Conservation (phyloP, 805 yeast species). For the Candida montana region DNA sequence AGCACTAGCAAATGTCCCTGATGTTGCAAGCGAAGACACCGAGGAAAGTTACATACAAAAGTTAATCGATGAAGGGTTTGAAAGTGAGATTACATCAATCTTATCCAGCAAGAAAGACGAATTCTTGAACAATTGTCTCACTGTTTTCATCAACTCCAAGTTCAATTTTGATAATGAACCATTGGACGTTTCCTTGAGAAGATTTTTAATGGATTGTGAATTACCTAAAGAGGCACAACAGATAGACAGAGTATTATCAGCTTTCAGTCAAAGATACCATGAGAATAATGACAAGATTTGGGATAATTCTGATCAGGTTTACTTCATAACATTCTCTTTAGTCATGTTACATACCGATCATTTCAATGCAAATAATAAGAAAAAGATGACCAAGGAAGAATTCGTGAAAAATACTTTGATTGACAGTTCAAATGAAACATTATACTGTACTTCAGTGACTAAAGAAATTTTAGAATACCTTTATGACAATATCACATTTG, state of each 20-base stretch:
- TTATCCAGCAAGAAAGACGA: constrained; percentile 25
- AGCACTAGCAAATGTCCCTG: constrained; percentile 19
- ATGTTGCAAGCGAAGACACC: constrained; percentile 24
- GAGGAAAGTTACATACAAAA: constrained; percentile 24
- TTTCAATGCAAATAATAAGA: constrained; percentile 61
- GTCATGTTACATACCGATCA: constrained; percentile 71
- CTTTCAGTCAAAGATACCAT: constrained; percentile 50
- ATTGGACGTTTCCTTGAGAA: constrained; percentile 59
- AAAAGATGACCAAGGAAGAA: constrained; percentile 61
- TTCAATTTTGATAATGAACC: constrained; percentile 53
- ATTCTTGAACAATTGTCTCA: constrained; percentile 25
- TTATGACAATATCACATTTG: constrained; percentile 60
- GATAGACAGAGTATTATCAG: constrained; percentile 60
- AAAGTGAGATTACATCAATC: constrained; percentile 27
- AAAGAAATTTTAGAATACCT: constrained; percentile 48
- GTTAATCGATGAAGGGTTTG: constrained; percentile 25
- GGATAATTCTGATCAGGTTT: constrained; percentile 46
- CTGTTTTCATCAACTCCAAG: constrained; percentile 24
- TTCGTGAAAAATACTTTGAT: constrained; percentile 44
- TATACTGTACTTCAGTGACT: constrained; percentile 26
- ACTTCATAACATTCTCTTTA: constrained; percentile 57
- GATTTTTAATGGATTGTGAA: constrained; percentile 50
- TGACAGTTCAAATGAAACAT: constrained; percentile 21
- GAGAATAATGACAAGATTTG: constrained; percentile 21
- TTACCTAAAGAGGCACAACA: constrained; percentile 74